Base-by-base conservation (phyloP, 2,329 filamentous ascomycete species). In the Curvularia sp. region DNA sequence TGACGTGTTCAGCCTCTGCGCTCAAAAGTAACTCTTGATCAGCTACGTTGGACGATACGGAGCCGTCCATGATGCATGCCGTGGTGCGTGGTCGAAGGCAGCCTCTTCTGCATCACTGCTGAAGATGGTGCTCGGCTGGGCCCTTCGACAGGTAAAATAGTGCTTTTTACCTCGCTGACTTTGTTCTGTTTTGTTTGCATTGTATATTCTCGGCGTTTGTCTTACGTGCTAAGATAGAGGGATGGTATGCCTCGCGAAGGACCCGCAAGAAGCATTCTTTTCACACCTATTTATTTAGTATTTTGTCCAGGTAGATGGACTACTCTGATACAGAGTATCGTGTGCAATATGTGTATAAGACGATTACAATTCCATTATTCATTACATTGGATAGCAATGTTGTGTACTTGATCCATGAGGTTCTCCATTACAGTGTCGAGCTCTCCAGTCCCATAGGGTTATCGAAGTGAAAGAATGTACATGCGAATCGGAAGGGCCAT, bases 11-110 rank as follows among this genome's bases (percentile, higher is more conserved):
- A 41, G 43, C n/a, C 25, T 18, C 36, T 28, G n/a, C 55, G 36
- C 41, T 42, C 42, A 42, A 51, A 53, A 49, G 43, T 61, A 54
- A 59, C 48, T 48, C 51, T 9, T 55, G 47, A 28, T 55, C 36
- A 59, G 43, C 34, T 42, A n/a, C n/a, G 39, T 38, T 5, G 7
- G 32, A 27, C 13, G 13, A 32, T 23, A 27, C 45, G 19, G 32
- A 39, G 34, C 15, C n/a, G 8, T n/a, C 34, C 23, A 39, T 27
- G 25, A 28, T 39, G n/a, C 32, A 38, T 28, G 27, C 27, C 18
- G 15, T 23, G 23, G 34, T 38, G 15, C 18, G 23, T 13, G 8
- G 41, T 45, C 39, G 9, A 19, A 36, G 21, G 13, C 21, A 21
- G 18, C 2, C 18, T 34, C 13, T 18, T 43, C 36, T 19, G 15